Base-by-base conservation (phyloP, 2,329 filamentous ascomycete genomes). In the Aureobasidium musti region DNA sequence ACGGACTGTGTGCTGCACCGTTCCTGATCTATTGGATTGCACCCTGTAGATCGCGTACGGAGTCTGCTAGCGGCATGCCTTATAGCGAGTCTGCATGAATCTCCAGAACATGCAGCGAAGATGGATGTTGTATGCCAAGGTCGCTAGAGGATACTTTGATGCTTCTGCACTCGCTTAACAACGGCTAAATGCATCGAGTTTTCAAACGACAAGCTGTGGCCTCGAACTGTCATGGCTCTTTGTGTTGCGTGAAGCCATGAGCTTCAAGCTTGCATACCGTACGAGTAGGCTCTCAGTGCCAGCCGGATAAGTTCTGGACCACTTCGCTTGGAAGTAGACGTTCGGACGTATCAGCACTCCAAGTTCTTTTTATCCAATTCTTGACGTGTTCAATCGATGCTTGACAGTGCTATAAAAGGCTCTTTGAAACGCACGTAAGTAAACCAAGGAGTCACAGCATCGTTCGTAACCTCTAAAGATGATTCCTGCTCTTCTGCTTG, bases 401-500 rank as follows among this genome's bases (percentile, higher is more conserved):
- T 13, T 13, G n/a, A 26, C 33, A 30, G 0, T 14, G 41, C 2
- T 61, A 61, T 61, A 61, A 61, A 61, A 61, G 43, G 11, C n/a
- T 17, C 14, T n/a, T 30, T 6, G 39, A 61, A 47, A 26, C 39
- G 17, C 41, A 37, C 30, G 28, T 61, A 19, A 37, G 43, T 49
- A 21, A 19, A 8, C 5, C 26, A 49, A 47, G 26, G 1, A 47
- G 21, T 19, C 21, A 26, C n/a, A 28, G 4, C 8, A n/a, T 61
- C 49, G 2, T 33, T 10, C n/a, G 28, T 39, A 21, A 5, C 11
- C 17, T 26, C 19, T 19, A 30, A 52, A 52, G 45, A 63, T 63
- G 60, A 63, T 52, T 5, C 43, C 60, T 23, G 26, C 43, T 47
- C 60, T 63, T 33, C 17, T 69, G 26, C 47, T 63, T 52, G 45